Evolutionary conservation across 805 yeast species (phyloP).

Genomic region (Pichia kluyveri): DNA sequence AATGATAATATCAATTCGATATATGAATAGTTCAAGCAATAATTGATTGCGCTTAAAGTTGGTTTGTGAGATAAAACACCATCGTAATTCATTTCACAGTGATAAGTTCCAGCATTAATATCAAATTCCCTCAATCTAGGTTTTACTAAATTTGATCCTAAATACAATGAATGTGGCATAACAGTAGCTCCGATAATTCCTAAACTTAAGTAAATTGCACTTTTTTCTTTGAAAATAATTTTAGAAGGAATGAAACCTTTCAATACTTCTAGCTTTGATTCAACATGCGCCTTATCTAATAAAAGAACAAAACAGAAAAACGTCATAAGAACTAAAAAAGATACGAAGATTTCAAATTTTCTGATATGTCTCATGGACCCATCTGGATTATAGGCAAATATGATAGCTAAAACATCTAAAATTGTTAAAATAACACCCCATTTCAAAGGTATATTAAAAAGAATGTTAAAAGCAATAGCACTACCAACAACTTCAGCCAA

Average conservation of each 20-base stretch:
- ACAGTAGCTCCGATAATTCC: slow-evolving; percentile 92
- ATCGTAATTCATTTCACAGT: slow-evolving; percentile 11
- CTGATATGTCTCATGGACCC: slow-evolving; percentile 71
- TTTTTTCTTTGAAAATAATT: slow-evolving; percentile 43
- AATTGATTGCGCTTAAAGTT: slow-evolving; percentile 58
- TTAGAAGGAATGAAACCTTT: slow-evolving; percentile 64
- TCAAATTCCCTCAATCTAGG: slow-evolving; percentile 76
- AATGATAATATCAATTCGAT: slow-evolving; percentile 63
- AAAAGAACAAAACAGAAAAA: slow-evolving; percentile 70
- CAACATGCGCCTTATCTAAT: slow-evolving; percentile 48
- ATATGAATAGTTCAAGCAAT: slow-evolving; percentile 65
- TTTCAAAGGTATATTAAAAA: slow-evolving; percentile 64
- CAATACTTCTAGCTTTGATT: slow-evolving; percentile 41
- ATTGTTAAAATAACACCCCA: slow-evolving; percentile 75
- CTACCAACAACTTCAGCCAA: slow-evolving; percentile 93
- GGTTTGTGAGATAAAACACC: slow-evolving; percentile 45
- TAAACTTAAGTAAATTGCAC: slow-evolving; percentile 65
- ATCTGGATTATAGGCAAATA: slow-evolving; percentile 70
- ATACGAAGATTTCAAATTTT: slow-evolving; percentile 68
- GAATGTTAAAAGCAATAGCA: slow-evolving; percentile 73
- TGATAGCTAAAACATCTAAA: slow-evolving; percentile 68
- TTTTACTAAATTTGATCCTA: slow-evolving; percentile 84
- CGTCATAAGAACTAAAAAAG: slow-evolving; percentile 61
- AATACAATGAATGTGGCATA: slow-evolving; percentile 84
- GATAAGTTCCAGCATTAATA: slow-evolving; percentile 23